Base-by-base conservation (phyloP, 805 yeast genomes). In the Pichia californica region DNA sequence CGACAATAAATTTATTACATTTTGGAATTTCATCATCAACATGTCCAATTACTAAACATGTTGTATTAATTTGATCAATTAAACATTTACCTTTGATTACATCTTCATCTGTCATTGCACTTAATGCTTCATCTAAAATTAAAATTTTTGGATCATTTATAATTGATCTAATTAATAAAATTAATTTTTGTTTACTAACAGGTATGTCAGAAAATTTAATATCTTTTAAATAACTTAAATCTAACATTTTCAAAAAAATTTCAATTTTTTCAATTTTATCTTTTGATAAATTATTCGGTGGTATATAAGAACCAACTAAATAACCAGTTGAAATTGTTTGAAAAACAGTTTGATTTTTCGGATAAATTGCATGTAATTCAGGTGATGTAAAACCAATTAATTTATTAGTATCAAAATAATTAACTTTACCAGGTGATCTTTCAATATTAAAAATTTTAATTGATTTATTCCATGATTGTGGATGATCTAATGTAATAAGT, bases 401-500 rank as follows among this genome's bases (percentile, higher is more conserved):
- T 36, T 74, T 73, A 63, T 91, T 91, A 47, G 86, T 79, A 39
- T 81, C 84, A 56, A 87, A 88, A 57, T 83, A 89, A 47, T 78
- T 80, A 14, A 81, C 76, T 31, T 66, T 69, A 2, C 98, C 99
- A 0, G 89, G 80, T 46, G 72, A 73, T 32, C 97, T 73, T 8
- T 79, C 74, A 27, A 71, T 71, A 0, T 88, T 88, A 52, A 83
- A 72, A 36, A 88, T 67, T 7, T 67, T 62, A 19, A 93, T 71
- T 19, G 73, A 76, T 5, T 77, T 72, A 52, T 78, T 81, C 98
- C 98, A 91, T 2, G 96, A 81, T 63, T 91, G 96, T 1, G 99
- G 99, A 59, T 91, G 99, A 54, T 91, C 99, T 4, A 95, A 88
- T 0, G 96, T 88, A 25, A 91, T 70, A 36, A 93, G 61, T 2